Percentiles rank a stretch among this genome's conserved stretches.
Evolutionary conservation across 2,329 filamentous ascomycete genomes (phyloP).

Genomic region (Teratosphaeria destructans): DNA sequence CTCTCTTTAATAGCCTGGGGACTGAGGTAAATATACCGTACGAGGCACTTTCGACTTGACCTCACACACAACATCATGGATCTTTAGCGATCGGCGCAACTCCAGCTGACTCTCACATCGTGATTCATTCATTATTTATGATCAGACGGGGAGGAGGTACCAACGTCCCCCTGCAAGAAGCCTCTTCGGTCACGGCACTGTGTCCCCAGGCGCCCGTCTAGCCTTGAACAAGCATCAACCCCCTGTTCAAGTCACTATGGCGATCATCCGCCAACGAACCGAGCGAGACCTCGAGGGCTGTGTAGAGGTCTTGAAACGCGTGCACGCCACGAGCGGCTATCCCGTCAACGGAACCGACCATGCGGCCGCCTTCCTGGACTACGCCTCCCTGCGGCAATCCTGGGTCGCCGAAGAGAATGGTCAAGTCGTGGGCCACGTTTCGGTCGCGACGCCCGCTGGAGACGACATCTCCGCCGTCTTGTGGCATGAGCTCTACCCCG

Average conservation of each 20-base stretch:
- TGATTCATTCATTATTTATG: too few relatives aligned
- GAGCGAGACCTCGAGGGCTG: constrained; percentile 13
- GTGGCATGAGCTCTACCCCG: constrained; percentile 6
- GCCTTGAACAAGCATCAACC: not conserved
- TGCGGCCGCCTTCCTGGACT: constrained; percentile 7
- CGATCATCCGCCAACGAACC: constrained; percentile 9
- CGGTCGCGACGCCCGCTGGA: constrained; percentile 4
- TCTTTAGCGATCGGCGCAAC: too few relatives aligned
- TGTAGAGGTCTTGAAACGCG: constrained; percentile 11
- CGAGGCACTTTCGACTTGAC: too few relatives aligned
- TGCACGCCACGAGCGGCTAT: constrained; percentile 16
- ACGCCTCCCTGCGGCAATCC: constrained; percentile 4
- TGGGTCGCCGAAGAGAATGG: constrained; percentile 15
- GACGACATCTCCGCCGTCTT: constrained; percentile 12
- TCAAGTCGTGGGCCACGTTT: constrained; percentile 12
- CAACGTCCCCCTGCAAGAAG: not conserved
- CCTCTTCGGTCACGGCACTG: not conserved
- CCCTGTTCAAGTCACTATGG: constrained; percentile 1
- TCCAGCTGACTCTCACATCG: too few relatives aligned
- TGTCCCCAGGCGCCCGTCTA: not conserved
- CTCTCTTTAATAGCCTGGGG: too few relatives aligned
- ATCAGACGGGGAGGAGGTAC: not conserved
- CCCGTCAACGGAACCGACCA: constrained; percentile 17
- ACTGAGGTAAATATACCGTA: too few relatives aligned
- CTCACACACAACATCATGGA: too few relatives aligned